phyloP scores from a whole-genome alignment of 192 early-diverging fungal genomes.

The Coemansia sp. region DNA sequence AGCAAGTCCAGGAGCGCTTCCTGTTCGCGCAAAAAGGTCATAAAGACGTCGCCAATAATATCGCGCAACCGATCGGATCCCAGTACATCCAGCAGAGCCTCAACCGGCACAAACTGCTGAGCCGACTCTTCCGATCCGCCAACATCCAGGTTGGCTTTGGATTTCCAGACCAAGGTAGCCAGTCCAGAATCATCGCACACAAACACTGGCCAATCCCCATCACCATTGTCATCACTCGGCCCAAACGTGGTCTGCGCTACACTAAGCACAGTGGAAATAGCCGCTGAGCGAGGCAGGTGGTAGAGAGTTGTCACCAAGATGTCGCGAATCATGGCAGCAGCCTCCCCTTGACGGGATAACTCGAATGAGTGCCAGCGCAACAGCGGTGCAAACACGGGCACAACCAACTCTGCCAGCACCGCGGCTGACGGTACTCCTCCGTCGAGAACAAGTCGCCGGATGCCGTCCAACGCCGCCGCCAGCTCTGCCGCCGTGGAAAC shows the following conservation, averaged over 20 bases:
- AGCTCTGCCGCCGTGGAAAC: slow-evolving; percentile 33
- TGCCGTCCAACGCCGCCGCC: slow-evolving; percentile 36
- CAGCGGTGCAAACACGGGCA: slow-evolving; percentile 53
- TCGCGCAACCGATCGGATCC: slow-evolving; percentile 54
- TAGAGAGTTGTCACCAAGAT: slow-evolving; percentile 14
- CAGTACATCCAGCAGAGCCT: slow-evolving; percentile 67
- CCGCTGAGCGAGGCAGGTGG: slow-evolving; percentile 20
- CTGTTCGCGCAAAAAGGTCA: slow-evolving; percentile 73
- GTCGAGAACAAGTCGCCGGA: slow-evolving; percentile 59
- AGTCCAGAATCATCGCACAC: not conserved
- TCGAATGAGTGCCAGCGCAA: slow-evolving; percentile 61
- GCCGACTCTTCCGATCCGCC: slow-evolving; percentile 3
- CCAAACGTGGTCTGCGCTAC: slow-evolving; percentile 30
- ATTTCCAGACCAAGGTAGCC: not conserved
- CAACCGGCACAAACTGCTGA: slow-evolving; percentile 57
- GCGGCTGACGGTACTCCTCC: slow-evolving; percentile 60
- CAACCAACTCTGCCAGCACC: slow-evolving; percentile 58
- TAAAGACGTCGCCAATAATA: slow-evolving; percentile 70
- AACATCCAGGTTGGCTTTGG: not conserved
- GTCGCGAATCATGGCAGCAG: slow-evolving; percentile 44
- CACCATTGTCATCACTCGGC: not conserved
- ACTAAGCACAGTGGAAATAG: slow-evolving; percentile 20
- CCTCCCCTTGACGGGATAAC: slow-evolving; percentile 18
- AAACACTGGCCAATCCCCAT: slow-evolving; percentile 35
- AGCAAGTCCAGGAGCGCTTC: slow-evolving; percentile 50